phyloP scores from a whole-genome alignment of 2,329 filamentous ascomycete species.

The Calonectria pseudoreteaudii region DNA sequence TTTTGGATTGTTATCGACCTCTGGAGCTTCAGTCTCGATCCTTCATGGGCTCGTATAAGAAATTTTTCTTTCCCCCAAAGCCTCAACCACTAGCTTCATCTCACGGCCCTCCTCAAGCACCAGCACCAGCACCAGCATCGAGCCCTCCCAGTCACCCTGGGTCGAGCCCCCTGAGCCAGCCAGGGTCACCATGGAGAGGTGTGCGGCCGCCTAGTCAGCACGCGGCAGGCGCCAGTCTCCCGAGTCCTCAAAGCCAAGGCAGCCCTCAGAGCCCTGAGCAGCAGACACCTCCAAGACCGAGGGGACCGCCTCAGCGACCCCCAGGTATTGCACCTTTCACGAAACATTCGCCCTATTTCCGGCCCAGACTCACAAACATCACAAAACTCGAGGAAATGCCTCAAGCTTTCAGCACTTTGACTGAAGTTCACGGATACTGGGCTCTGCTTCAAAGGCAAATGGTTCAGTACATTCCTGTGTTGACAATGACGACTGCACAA shows the following conservation, averaged over 20 bases:
- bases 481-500: conserved; percentile 46
- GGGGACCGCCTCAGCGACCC: conserved; percentile 35
- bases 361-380: conserved; percentile 46
- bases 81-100: conserved; percentile 19
- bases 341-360: conserved; percentile 53
- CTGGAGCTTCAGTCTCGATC: conserved; percentile 54
- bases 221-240: conserved; percentile 36
- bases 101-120: conserved; percentile 14
- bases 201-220: conserved; percentile 14
- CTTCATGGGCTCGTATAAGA: conserved; percentile 53
- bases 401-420: conserved; percentile 43
- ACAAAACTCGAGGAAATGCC: conserved; percentile 49
- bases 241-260: conserved; percentile 50
- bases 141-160: conserved; percentile 21
- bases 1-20: conserved; percentile 54
- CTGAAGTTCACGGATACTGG: conserved; percentile 54
- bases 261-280: conserved; percentile 42
- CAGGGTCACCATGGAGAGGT: conserved; percentile 40
- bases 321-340: conserved; percentile 52
- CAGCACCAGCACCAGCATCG: conserved; percentile 18
- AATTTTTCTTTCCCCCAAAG: conserved; percentile 47
- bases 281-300: conserved; percentile 32
- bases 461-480: conserved; percentile 51
- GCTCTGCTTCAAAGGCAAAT: conserved; percentile 50
- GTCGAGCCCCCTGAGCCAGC: conserved; percentile 43